A percentile compares a stretch with the other conserved stretches of the same genome.
These are phyloP conservation scores for Eucalyptus paniculata DNA, from an alignment of 345 rosid genomes.

Conservation along the genomic window DNA sequence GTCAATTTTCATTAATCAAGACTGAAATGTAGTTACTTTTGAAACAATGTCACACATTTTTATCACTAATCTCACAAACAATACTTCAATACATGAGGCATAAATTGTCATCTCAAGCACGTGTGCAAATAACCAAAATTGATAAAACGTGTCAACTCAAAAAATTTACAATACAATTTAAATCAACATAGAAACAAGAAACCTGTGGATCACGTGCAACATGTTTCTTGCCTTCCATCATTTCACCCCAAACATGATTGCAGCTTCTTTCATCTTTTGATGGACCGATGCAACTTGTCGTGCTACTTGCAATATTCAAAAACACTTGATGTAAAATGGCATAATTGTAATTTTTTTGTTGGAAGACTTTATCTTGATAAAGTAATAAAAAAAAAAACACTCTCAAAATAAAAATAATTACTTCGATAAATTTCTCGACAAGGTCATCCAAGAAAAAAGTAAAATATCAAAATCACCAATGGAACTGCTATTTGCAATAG, in stretches of 20 bases:
- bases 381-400: not conserved
- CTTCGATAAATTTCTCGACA: accelerated
- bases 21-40: not conserved
- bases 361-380: not conserved
- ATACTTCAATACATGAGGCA: not conserved
- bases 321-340: not conserved
- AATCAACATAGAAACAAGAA: not conserved
- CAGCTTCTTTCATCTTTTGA: not conserved
- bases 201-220: not conserved
- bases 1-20: not conserved
- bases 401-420: too few relatives aligned
- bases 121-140: not conserved
- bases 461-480: not conserved
- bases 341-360: not conserved
- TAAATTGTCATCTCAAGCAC: not conserved
- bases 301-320: not conserved
- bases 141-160: not conserved
- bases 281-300: not conserved
- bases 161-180: not conserved
- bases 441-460: not conserved
- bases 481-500: too few relatives aligned
- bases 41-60: not conserved
- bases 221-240: not conserved
- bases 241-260: not conserved
- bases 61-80: too few relatives aligned